These are phyloP conservation scores for Hirsutella thompsonii DNA, from an alignment of 2,329 filamentous ascomycete genomes.

Conservation along the genomic window DNA sequence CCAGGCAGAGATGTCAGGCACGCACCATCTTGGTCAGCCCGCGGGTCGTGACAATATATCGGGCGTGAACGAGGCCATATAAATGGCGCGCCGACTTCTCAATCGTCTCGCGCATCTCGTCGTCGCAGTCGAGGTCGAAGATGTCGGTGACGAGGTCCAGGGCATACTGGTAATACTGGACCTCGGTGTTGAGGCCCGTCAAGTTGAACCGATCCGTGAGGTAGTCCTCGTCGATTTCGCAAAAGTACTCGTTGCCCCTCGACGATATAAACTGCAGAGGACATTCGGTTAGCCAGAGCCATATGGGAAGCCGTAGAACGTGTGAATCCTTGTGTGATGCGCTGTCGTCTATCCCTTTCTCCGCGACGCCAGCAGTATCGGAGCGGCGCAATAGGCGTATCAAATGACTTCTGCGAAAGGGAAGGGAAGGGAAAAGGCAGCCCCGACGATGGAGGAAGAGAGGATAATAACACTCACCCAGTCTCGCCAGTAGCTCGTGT, in stretches of 20 bases:
- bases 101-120: slow-evolving; percentile 95
- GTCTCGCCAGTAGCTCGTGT: slow-evolving; percentile 98
- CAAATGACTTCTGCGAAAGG: too few species aligned
- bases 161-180: slow-evolving; percentile 98
- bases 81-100: slow-evolving; percentile 94
- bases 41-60: slow-evolving; percentile 92
- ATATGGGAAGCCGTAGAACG: too few species aligned
- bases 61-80: slow-evolving; percentile 89
- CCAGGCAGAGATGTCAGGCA: too few species aligned
- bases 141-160: slow-evolving; percentile 95
- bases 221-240: slow-evolving; percentile 98
- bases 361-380: too few species aligned
- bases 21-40: slow-evolving; percentile 90
- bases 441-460: background rate
- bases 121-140: slow-evolving; percentile 96
- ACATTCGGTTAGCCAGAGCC: too few species aligned
- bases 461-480: slow-evolving; percentile 59
- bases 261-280: slow-evolving; percentile 83
- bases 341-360: too few species aligned
- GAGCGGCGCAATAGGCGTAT: too few species aligned
- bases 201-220: slow-evolving; percentile 96
- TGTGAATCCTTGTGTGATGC: too few species aligned
- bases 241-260: slow-evolving; percentile 97
- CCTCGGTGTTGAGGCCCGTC: slow-evolving; percentile 91
- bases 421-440: slow-evolving; percentile 5